phyloP scores from a whole-genome alignment of 1,284 basidiomycete species.

The Cutaneotrichosporon dermatis region DNA sequence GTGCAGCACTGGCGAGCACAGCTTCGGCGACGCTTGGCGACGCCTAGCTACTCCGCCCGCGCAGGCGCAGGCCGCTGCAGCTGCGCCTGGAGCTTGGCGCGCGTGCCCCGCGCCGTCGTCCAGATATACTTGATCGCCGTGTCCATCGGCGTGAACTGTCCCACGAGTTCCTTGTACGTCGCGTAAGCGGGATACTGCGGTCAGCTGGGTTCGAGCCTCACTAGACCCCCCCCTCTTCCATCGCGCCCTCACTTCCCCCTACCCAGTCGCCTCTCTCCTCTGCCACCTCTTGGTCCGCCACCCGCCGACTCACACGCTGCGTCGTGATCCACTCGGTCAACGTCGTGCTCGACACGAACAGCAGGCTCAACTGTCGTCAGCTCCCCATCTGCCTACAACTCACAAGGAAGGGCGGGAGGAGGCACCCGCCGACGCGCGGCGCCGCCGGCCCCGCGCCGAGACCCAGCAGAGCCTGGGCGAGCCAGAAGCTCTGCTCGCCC shows the following conservation, averaged over 20 bases:
- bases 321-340: constrained; percentile 76
- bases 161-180: constrained; percentile 72
- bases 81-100: not conserved
- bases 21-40: too few species aligned
- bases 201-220: constrained; percentile 3
- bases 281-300: too few species aligned
- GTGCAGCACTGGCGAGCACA: too few species aligned
- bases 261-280: too few species aligned
- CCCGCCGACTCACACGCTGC: constrained; percentile 53
- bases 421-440: not conserved
- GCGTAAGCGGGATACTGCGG: constrained; percentile 64
- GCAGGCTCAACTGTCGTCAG: constrained; percentile 46
- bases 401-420: not conserved
- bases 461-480: constrained; percentile 50
- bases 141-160: constrained; percentile 66
- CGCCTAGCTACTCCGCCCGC: not conserved
- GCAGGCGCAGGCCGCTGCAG: not conserved
- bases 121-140: constrained; percentile 51
- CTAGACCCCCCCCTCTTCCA: too few species aligned
- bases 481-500: constrained; percentile 86
- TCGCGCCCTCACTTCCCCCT: too few species aligned
- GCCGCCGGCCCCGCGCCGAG: constrained; percentile 34
- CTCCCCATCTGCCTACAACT: not conserved
- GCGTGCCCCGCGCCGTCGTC: constrained; percentile 20
- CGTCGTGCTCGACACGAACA: constrained; percentile 68